phyloP scores from a whole-genome alignment of 805 yeast genomes.

The Starmerella floricola region DNA sequence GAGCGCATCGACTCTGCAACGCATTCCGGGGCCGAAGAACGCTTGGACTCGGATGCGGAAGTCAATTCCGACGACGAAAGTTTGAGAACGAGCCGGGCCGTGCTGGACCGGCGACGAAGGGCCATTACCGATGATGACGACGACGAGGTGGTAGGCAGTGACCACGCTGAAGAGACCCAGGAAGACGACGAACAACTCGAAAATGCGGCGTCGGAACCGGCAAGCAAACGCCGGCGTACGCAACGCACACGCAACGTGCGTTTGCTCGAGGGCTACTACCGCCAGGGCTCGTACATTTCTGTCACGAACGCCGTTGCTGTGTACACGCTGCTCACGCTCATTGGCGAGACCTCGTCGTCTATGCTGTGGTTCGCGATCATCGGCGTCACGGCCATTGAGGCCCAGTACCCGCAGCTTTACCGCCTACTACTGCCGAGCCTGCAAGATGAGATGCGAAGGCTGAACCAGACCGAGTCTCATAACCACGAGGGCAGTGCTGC shows the following conservation, averaged over 20 bases:
- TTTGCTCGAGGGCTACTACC: slow-evolving; percentile 60
- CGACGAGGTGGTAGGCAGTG: slow-evolving; percentile 21
- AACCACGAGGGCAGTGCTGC: slow-evolving; percentile 15
- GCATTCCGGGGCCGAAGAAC: too few species aligned
- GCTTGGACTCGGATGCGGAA: too few species aligned
- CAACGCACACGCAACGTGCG: slow-evolving; percentile 31
- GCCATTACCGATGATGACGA: neutral
- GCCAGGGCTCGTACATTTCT: slow-evolving; percentile 66
- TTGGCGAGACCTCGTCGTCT: slow-evolving; percentile 64
- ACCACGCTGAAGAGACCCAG: slow-evolving; percentile 10
- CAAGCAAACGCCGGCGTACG: slow-evolving; percentile 11
- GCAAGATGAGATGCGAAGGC: slow-evolving; percentile 69
- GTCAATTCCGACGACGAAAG: too few species aligned
- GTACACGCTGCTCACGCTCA: slow-evolving; percentile 63
- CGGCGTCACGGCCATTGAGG: slow-evolving; percentile 74
- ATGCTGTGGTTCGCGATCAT: slow-evolving; percentile 78
- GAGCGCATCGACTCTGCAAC: slow-evolving; percentile 2
- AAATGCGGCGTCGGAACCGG: slow-evolving; percentile 7
- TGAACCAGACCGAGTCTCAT: slow-evolving; percentile 29
- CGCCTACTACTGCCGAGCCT: slow-evolving; percentile 58
- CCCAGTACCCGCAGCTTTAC: slow-evolving; percentile 58
- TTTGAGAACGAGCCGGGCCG: too few species aligned
- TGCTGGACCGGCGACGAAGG: neutral
- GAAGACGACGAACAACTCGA: slow-evolving; percentile 12
- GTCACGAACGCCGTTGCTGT: slow-evolving; percentile 68